phyloP scores from a whole-genome alignment of 495 filamentous ascomycete species.

The Lophiotrema nucula region DNA sequence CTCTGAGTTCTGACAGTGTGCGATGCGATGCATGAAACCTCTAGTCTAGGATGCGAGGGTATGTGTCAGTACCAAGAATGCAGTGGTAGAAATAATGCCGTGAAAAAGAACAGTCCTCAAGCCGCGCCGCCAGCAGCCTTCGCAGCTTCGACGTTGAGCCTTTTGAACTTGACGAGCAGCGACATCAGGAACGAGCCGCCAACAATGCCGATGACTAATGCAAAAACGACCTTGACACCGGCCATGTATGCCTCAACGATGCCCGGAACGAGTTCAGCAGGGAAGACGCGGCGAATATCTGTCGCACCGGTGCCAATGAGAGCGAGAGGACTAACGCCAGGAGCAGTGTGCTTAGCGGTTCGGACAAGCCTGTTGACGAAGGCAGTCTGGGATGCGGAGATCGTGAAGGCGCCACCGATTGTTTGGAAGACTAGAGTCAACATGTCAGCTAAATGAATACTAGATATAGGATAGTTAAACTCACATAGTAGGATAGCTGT shows the following conservation, averaged over 20 bases:
- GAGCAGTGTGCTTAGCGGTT: constrained; percentile 35
- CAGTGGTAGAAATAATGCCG: too few relatives aligned
- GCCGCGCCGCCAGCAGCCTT: not conserved
- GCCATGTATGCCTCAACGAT: constrained; percentile 59
- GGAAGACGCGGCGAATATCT: constrained; percentile 49
- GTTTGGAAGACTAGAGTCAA: constrained; percentile 31
- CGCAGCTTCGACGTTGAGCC: not conserved
- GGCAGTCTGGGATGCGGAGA: constrained; percentile 28
- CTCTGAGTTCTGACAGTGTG: too few relatives aligned
- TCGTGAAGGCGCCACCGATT: constrained; percentile 30
- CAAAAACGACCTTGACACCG: constrained; percentile 52
- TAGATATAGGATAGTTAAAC: not conserved
- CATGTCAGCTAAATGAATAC: not conserved
- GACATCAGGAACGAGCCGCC: constrained; percentile 20
- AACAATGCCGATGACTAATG: constrained; percentile 43
- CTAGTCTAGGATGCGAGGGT: too few relatives aligned
- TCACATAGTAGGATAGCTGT: constrained; percentile 33
- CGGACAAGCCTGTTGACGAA: constrained; percentile 36
- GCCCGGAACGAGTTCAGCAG: constrained; percentile 45
- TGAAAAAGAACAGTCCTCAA: too few relatives aligned
- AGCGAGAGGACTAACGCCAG: constrained; percentile 43
- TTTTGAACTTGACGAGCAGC: not conserved
- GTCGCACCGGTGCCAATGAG: constrained; percentile 54
- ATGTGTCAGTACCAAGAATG: too few relatives aligned
- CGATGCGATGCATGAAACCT: too few relatives aligned